phyloP scores from a whole-genome alignment of 495 filamentous ascomycete genomes.

The Xylaria flabelliformis region DNA sequence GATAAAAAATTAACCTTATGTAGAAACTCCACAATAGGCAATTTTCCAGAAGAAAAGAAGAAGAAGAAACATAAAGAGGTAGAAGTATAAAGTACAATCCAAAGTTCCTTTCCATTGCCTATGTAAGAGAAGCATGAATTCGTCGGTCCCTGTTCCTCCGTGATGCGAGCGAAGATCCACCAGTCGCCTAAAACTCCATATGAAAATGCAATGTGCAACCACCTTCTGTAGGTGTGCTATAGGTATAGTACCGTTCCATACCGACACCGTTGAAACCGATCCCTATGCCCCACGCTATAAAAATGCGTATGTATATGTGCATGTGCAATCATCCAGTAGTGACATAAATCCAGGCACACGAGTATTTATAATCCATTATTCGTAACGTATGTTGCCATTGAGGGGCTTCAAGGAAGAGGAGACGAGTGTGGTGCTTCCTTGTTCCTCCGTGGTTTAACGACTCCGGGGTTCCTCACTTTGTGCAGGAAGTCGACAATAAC shows the following conservation, averaged over 20 bases:
- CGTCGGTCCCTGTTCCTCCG: constrained; percentile 36
- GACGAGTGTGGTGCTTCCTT: constrained; percentile 40
- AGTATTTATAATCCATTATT: constrained; percentile 32
- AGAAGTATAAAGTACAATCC: constrained; percentile 12
- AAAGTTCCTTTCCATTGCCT: constrained; percentile 22
- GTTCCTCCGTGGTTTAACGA: constrained; percentile 41
- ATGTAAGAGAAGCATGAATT: constrained; percentile 16
- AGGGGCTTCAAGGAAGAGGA: constrained; percentile 37
- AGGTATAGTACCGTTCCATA: constrained; percentile 25
- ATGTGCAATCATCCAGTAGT: constrained; percentile 30
- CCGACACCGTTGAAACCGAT: background rate
- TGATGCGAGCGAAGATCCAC: constrained; percentile 29
- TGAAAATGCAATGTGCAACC: constrained; percentile 35
- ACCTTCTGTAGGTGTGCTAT: constrained; percentile 22
- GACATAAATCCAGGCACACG: constrained; percentile 26
- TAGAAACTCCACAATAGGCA: background rate
- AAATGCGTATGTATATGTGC: constrained; percentile 19
- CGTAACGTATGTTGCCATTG: constrained; percentile 28
- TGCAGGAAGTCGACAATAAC: constrained; percentile 88
- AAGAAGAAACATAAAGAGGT: background rate
- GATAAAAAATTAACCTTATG: background rate
- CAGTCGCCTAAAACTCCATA: constrained; percentile 38
- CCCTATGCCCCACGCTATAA: background rate
- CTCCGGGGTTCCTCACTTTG: constrained; percentile 64
- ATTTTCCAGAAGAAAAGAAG: background rate